Evolutionary conservation across 1,284 basidiomycete genomes (phyloP).

Genomic region (Irpex rosettiformis): DNA sequence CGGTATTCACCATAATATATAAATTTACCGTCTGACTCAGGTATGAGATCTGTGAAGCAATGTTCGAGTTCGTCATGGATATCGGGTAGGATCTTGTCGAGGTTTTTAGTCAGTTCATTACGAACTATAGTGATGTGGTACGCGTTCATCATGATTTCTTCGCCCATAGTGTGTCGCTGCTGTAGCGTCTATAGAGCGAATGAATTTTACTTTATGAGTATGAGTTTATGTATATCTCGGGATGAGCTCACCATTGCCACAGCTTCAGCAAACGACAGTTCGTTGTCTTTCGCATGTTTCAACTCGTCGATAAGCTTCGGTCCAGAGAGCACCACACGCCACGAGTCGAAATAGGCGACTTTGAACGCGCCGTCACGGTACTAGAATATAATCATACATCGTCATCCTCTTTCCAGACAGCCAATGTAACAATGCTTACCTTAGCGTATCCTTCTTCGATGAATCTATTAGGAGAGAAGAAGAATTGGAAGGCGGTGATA

Average conservation of each 20-base stretch:
- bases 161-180: constrained; percentile 27
- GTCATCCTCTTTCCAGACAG: background rate
- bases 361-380: constrained; percentile 30
- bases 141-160: constrained; percentile 19
- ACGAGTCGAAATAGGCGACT: constrained; percentile 27
- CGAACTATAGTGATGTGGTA: constrained; percentile 27
- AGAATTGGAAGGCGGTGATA: constrained; percentile 9
- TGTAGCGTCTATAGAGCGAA: background rate
- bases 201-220: no score
- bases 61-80: constrained; percentile 31
- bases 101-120: constrained; percentile 28
- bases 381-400: constrained; percentile 7
- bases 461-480: constrained; percentile 6
- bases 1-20: background rate
- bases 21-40: constrained; percentile 15
- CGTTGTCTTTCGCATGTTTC: constrained; percentile 30
- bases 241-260: constrained; percentile 22
- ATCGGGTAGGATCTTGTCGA: constrained; percentile 23
- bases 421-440: constrained; percentile 5
- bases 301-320: constrained; percentile 33
- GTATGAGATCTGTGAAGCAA: constrained; percentile 29
- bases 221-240: background rate
- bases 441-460: constrained; percentile 17
- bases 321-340: constrained; percentile 32
- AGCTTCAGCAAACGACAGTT: constrained; percentile 29